A percentile compares a stretch with the other conserved stretches of the same genome.
These are phyloP conservation scores for Sporisorium sorghi DNA, from an alignment of 1,284 basidiomycete genomes.

Conservation along the genomic window DNA sequence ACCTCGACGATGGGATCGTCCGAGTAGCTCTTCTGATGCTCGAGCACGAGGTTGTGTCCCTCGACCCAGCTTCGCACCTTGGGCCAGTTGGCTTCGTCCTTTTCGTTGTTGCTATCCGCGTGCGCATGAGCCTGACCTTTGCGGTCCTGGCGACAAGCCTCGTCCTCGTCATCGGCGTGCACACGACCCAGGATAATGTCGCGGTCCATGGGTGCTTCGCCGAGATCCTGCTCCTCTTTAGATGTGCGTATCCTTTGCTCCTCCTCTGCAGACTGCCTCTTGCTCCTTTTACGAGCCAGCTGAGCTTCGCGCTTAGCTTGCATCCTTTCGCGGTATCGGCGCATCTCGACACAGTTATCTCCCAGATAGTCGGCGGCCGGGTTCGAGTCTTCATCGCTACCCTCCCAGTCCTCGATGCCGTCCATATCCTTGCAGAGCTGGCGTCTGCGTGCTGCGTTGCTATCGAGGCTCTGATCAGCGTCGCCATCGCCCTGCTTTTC, in stretches of 20 bases:
- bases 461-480: slow-evolving; percentile 12
- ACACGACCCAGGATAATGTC: slow-evolving; percentile 47
- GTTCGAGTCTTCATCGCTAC: slow-evolving; percentile 51
- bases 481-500: slow-evolving; percentile 23
- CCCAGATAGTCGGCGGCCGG: slow-evolving; percentile 64
- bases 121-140: slow-evolving; percentile 35
- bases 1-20: slow-evolving; percentile 61
- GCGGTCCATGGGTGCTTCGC: slow-evolving; percentile 56
- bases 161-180: slow-evolving; percentile 44
- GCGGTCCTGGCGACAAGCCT: slow-evolving; percentile 33
- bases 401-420: slow-evolving; percentile 58
- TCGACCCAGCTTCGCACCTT: slow-evolving; percentile 63
- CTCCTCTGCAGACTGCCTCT: slow-evolving; percentile 30
- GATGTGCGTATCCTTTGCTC: slow-evolving; percentile 18
- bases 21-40: slow-evolving; percentile 55
- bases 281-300: slow-evolving; percentile 11
- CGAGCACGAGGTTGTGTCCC: slow-evolving; percentile 63
- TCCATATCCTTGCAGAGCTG: slow-evolving; percentile 41
- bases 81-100: slow-evolving; percentile 49
- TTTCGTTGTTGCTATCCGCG: slow-evolving; percentile 11
- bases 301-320: slow-evolving; percentile 29
- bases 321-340: slow-evolving; percentile 47
- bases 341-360: slow-evolving; percentile 63
- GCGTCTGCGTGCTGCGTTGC: slow-evolving; percentile 13
- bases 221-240: slow-evolving; percentile 49